Evolutionary conservation across 163 green algal genomes (phyloP).

Genomic region (Scenedesmus sp.): DNA sequence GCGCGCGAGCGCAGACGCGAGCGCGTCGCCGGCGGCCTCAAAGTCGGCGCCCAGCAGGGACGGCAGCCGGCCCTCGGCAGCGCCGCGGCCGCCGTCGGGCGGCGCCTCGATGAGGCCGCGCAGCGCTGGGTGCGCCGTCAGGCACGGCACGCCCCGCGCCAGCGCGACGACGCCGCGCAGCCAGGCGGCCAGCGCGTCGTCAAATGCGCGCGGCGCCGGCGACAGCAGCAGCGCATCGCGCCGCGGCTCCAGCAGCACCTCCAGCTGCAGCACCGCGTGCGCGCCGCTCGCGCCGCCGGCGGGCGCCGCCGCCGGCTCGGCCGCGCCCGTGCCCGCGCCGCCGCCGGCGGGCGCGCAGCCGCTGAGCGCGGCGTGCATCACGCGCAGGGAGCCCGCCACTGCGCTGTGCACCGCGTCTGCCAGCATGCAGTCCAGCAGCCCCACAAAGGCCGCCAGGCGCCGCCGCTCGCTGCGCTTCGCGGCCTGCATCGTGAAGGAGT

Average conservation of each 20-base stretch:
- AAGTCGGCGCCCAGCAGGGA: conserved; percentile 53
- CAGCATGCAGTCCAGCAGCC: conserved; percentile 82
- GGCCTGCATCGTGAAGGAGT: too few relatives aligned
- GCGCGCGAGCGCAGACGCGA: conserved; percentile 5
- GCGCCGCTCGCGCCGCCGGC: too few relatives aligned
- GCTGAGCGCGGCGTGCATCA: too few relatives aligned
- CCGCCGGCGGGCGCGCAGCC: too few relatives aligned
- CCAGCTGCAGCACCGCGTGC: conserved; percentile 61
- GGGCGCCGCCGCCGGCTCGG: too few relatives aligned
- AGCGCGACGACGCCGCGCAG: conserved; percentile 13
- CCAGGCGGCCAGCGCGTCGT: conserved; percentile 38
- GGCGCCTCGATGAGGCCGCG: conserved; percentile 52
- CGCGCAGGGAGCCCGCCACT: background rate
- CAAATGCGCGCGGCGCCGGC: conserved; percentile 51
- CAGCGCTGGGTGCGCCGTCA: conserved; percentile 43
- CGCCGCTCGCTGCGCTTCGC: conserved; percentile 72
- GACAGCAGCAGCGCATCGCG: conserved; percentile 52
- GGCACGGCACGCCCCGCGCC: conserved; percentile 36
- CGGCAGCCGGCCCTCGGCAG: conserved; percentile 50
- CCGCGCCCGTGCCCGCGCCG: too few relatives aligned
- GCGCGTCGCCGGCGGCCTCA: background rate
- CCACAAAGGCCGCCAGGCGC: conserved; percentile 72
- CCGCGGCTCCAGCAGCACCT: conserved; percentile 58
- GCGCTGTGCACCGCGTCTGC: conserved; percentile 68
- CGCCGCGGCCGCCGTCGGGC: conserved; percentile 36